phyloP scores from a whole-genome alignment of 495 filamentous ascomycete genomes.

The Lichenothelia convexa region DNA sequence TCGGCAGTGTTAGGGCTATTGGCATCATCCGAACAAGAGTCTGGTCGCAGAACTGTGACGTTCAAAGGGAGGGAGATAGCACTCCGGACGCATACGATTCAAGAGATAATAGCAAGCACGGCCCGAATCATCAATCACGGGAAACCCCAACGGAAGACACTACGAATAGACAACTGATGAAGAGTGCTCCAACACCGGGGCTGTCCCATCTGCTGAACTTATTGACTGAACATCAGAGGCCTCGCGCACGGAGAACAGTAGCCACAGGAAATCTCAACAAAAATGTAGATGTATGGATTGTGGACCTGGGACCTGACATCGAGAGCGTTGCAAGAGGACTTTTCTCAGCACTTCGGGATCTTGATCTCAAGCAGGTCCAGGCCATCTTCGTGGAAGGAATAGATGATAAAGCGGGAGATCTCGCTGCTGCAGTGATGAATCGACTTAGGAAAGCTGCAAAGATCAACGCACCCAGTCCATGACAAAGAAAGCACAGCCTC shows the following conservation, averaged over 20 bases:
- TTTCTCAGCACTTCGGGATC: slow-evolving; percentile 69
- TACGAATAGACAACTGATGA: not conserved
- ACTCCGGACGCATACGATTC: not conserved
- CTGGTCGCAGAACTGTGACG: slow-evolving; percentile 11
- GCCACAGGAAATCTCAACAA: not conserved
- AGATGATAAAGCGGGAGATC: slow-evolving; percentile 49
- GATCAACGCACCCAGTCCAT: slow-evolving; percentile 11
- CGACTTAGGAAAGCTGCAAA: slow-evolving; percentile 75
- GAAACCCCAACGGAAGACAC: not conserved
- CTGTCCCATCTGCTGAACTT: slow-evolving; percentile 5
- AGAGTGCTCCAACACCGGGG: not conserved
- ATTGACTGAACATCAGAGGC: slow-evolving; percentile 5
- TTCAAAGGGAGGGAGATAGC: not conserved
- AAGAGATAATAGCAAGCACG: too few species aligned
- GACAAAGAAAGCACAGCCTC: too few species aligned
- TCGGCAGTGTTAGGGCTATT: slow-evolving; percentile 13
- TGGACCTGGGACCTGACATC: slow-evolving; percentile 47
- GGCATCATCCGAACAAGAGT: slow-evolving; percentile 21
- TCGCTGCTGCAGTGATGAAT: slow-evolving; percentile 95
- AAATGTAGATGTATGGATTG: slow-evolving; percentile 21
- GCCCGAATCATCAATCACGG: not conserved
- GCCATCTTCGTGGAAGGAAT: slow-evolving; percentile 88
- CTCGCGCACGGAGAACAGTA: not conserved
- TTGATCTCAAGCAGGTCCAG: slow-evolving; percentile 63
- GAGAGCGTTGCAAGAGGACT: slow-evolving; percentile 64